Base-by-base conservation (phyloP, 768 basidiomycete species). In the Cystobasidium onofrii region DNA sequence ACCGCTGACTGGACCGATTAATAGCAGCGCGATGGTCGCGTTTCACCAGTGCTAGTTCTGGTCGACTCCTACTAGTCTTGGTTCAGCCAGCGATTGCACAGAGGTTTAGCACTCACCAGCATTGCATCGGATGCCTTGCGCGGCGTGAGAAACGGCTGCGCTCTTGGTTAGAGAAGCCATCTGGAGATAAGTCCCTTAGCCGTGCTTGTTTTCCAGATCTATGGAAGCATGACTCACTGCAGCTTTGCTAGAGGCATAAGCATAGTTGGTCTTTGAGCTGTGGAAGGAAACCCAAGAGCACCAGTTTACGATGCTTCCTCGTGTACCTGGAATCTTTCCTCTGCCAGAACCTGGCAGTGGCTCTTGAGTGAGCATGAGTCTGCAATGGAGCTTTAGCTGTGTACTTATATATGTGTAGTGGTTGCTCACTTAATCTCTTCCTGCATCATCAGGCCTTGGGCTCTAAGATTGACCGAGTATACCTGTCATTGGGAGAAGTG, bases 361-460 rank as follows among this genome's bases (percentile, higher is more conserved):
- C 34, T 64, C 63, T 39, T 64, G 63, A 36, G 12, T 64, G 63
- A 64, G 63, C 63, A 64, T 64, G 12, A 64, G 23, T 23, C 46
- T 50, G 46, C 4, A 9, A 7, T n/a, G 3, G 15, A 50, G 46
- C 9, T 3, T n/a, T n/a, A n/a, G n/a, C n/a, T n/a, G n/a, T n/a
- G n/a, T n/a, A n/a, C n/a, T 39, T 39, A 6, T 15, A 15, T 6
- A 6, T 39, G 15, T 15, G 15, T 6, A 39, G 6, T 39, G 15
- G 39, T 15, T 7, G 46, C 46, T 50, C 46, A 50, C 46, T 64
- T 64, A 34, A 64, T 64, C 43, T 64, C 63, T n/a, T 64, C 63
- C n/a, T 44, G 63, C 25, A 31, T 25, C 25, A 64, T 36, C 20
- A 39, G 63, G 13, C 43, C 36, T 44, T 64, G 63, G 34, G 63